These are phyloP conservation scores for Aspergillus ellipticus DNA, from an alignment of 495 filamentous ascomycete genomes.

Conservation along the genomic window DNA sequence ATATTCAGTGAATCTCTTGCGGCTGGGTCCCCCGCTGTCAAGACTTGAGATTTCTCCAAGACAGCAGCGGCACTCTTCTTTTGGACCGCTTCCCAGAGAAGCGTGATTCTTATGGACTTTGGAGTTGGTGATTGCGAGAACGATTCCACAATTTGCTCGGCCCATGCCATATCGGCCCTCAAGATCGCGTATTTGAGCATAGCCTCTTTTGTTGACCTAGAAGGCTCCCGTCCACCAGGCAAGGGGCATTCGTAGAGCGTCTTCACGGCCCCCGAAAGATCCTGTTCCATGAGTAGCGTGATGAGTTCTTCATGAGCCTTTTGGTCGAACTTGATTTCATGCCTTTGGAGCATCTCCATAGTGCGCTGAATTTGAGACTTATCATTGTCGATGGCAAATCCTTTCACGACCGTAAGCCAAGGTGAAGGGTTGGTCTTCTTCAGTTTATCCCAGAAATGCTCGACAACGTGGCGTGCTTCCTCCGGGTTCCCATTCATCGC, in stretches of 20 bases:
- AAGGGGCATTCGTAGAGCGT: conserved; percentile 57
- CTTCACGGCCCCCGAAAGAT: conserved; percentile 34
- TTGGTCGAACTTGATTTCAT: conserved; percentile 33
- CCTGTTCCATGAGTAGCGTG: conserved; percentile 33
- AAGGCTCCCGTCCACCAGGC: conserved; percentile 33
- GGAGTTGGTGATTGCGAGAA: conserved; percentile 51
- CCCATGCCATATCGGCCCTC: conserved; percentile 60
- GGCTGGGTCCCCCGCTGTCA: conserved; percentile 37
- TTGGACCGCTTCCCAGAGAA: conserved; percentile 73
- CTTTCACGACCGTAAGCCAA: conserved; percentile 61
- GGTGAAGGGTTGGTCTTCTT: conserved; percentile 31
- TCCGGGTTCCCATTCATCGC: conserved; percentile 55
- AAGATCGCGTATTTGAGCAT: conserved; percentile 56
- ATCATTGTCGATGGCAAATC: conserved; percentile 63
- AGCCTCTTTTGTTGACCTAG: conserved; percentile 41
- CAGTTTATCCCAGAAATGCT: conserved; percentile 40
- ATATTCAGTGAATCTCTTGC: conserved; percentile 52
- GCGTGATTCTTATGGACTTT: conserved; percentile 59
- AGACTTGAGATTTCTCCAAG: conserved; percentile 57
- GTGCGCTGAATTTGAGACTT: conserved; percentile 38
- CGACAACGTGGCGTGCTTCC: conserved; percentile 52
- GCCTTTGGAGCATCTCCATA: conserved; percentile 24
- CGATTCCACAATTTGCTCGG: conserved; percentile 56
- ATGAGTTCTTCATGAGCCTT: conserved; percentile 37
- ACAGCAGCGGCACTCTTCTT: conserved; percentile 68